These are phyloP conservation scores for Rugonectria rugulosa DNA, from an alignment of 2,329 filamentous ascomycete genomes.

Conservation along the genomic window DNA sequence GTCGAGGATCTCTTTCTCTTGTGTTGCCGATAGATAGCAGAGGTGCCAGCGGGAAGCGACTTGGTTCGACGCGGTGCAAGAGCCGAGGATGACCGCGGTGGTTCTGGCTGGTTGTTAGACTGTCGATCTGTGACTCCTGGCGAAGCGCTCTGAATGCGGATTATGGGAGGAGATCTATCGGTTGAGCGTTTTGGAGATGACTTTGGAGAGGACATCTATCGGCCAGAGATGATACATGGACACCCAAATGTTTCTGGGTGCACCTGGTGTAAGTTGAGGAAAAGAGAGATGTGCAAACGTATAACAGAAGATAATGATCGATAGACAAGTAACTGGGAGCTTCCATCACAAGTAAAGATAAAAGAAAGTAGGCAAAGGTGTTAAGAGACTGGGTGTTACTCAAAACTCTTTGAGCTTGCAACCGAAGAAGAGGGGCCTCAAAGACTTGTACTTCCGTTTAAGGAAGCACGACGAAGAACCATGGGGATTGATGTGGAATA, in stretches of 20 bases:
- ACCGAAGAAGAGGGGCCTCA: constrained; percentile 1
- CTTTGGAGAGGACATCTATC: constrained; percentile 38
- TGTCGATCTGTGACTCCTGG: constrained; percentile 28
- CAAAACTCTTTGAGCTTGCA: not conserved
- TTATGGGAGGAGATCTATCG: constrained; percentile 32
- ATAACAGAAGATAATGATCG: constrained; percentile 5
- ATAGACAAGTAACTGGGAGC: not conserved
- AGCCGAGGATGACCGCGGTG: constrained; percentile 9
- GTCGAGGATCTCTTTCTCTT: constrained; percentile 26
- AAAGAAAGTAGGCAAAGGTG: not conserved
- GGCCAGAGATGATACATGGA: constrained; percentile 23
- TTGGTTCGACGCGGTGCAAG: constrained; percentile 27
- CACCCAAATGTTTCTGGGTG: constrained; percentile 3
- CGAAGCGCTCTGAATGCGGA: constrained; percentile 40
- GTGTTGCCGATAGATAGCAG: constrained; percentile 9
- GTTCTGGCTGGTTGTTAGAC: constrained; percentile 5
- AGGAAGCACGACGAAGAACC: constrained; percentile 19
- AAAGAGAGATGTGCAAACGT: constrained; percentile 3
- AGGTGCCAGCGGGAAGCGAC: constrained; percentile 21
- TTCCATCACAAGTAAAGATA: constrained; percentile 2
- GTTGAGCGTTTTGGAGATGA: constrained; percentile 26
- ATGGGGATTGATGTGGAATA: constrained; percentile 13
- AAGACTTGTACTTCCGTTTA: constrained; percentile 2
- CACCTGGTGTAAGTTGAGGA: constrained; percentile 3
- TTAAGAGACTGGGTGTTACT: not conserved